These are phyloP conservation scores for Kurtzmaniella quercitrusa DNA, from an alignment of 1,139 yeast genomes.

Conservation along the genomic window DNA sequence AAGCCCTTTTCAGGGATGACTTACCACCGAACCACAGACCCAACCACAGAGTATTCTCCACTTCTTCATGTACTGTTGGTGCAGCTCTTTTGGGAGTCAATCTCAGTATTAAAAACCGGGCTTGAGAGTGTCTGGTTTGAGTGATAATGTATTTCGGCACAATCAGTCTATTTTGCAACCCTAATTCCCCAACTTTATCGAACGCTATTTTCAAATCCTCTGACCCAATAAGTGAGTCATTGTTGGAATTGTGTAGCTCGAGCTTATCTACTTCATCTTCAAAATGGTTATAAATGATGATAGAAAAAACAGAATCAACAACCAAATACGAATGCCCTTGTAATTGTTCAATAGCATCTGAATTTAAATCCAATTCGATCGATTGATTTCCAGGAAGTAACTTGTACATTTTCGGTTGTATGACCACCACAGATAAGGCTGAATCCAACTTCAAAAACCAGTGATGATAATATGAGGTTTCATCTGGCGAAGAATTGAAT, in stretches of 20 bases:
- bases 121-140: slow-evolving; percentile 31
- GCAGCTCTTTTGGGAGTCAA: slow-evolving; percentile 17
- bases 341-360: slow-evolving; percentile 12
- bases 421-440: slow-evolving; percentile 17
- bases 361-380: slow-evolving; percentile 16
- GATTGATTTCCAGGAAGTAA: slow-evolving; percentile 7
- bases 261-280: slow-evolving; percentile 14
- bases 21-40: background rate
- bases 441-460: slow-evolving; percentile 21
- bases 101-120: slow-evolving; percentile 27
- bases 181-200: slow-evolving; percentile 10
- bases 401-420: slow-evolving; percentile 26
- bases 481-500: slow-evolving; percentile 44
- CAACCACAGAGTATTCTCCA: background rate
- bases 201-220: slow-evolving; percentile 12
- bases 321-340: slow-evolving; percentile 18
- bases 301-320: slow-evolving; percentile 27
- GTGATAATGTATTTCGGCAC: slow-evolving; percentile 24
- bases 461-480: slow-evolving; percentile 35
- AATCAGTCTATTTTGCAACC: slow-evolving; percentile 5
- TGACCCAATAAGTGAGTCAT: slow-evolving; percentile 18
- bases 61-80: background rate
- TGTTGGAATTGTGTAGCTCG: slow-evolving; percentile 31
- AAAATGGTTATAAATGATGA: slow-evolving; percentile 20
- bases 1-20: background rate